Conservation (phyloP, 257 asterid genomes). For the Ophiorrhiza pumila region DNA sequence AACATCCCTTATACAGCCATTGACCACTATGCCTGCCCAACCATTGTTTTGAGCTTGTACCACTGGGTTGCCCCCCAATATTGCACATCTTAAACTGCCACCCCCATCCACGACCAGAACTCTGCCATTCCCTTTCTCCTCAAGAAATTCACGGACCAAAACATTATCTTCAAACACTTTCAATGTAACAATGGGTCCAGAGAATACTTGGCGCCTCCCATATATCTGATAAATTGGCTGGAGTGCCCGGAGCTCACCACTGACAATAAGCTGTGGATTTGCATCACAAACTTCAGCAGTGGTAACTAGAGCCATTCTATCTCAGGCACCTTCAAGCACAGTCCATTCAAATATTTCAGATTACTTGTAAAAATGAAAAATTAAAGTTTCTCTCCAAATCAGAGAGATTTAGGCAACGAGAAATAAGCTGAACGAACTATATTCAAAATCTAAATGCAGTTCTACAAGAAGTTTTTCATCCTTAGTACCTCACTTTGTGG, state of each 20-base stretch:
- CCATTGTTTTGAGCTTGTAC: slow-evolving; percentile 43
- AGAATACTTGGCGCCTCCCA: slow-evolving; percentile 43
- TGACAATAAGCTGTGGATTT: slow-evolving; percentile 37
- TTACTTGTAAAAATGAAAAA: background rate
- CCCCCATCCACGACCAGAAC: slow-evolving; percentile 45
- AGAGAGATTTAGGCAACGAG: background rate
- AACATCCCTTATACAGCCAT: slow-evolving; percentile 45
- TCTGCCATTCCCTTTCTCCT: slow-evolving; percentile 47
- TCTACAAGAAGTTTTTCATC: background rate
- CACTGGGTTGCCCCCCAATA: slow-evolving; percentile 39
- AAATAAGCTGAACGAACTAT: background rate
- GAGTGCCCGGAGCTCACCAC: slow-evolving; percentile 45
- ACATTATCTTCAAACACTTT: slow-evolving; percentile 46
- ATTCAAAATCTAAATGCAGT: background rate
- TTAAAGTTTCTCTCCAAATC: background rate
- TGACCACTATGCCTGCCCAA: slow-evolving; percentile 43
- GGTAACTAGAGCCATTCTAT: slow-evolving; percentile 35
- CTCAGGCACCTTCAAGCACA: slow-evolving; percentile 14
- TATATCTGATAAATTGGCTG: slow-evolving; percentile 38
- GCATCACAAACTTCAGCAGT: slow-evolving; percentile 45
- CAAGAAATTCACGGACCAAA: slow-evolving; percentile 41
- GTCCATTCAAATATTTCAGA: background rate
- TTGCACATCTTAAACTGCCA: slow-evolving; percentile 45
- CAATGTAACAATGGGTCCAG: slow-evolving; percentile 38
- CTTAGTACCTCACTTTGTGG: background rate